These are phyloP conservation scores for Kodamaea sagamina DNA, from an alignment of 805 yeast genomes.

Conservation along the genomic window DNA sequence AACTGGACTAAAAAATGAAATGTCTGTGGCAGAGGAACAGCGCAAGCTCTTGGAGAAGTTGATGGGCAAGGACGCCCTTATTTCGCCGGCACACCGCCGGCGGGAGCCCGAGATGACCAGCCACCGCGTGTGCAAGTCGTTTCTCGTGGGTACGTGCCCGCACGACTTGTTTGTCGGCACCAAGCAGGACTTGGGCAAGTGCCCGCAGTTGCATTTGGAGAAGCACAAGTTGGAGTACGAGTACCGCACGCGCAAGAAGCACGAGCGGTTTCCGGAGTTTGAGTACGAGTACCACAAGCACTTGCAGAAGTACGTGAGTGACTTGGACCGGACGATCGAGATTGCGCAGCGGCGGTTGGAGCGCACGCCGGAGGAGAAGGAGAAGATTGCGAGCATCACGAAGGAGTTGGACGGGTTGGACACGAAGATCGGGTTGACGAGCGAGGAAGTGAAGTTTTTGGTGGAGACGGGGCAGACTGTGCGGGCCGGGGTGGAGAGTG, in stretches of 20 bases:
- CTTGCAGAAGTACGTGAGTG: slow-evolving; percentile 59
- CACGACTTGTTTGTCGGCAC: slow-evolving; percentile 81
- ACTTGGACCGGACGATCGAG: slow-evolving; percentile 65
- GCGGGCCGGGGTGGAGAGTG: slow-evolving; percentile 53
- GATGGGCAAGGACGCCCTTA: slow-evolving; percentile 65
- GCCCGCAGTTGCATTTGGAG: slow-evolving; percentile 74
- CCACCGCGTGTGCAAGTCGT: slow-evolving; percentile 71
- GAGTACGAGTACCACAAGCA: slow-evolving; percentile 51
- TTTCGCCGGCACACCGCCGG: slow-evolving; percentile 32
- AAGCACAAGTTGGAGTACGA: slow-evolving; percentile 74
- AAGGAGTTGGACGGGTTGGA: slow-evolving; percentile 63
- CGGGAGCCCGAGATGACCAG: slow-evolving; percentile 44
- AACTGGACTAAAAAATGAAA: no score
- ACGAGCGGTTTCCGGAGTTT: slow-evolving; percentile 50
- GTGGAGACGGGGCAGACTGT: slow-evolving; percentile 50
- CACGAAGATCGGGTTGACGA: slow-evolving; percentile 61
- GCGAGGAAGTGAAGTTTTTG: slow-evolving; percentile 63
- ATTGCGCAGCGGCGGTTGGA: slow-evolving; percentile 65
- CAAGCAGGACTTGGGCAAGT: slow-evolving; percentile 77
- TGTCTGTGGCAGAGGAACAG: slow-evolving; percentile 66
- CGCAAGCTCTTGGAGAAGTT: slow-evolving; percentile 73
- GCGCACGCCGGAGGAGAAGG: slow-evolving; percentile 73
- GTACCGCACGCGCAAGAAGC: slow-evolving; percentile 40
- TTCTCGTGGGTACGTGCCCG: slow-evolving; percentile 84
- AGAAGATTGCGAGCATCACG: slow-evolving; percentile 54